Evolutionary conservation across 23 red algal genomes (phyloP), one percentile per base, ranked within the genome.

Genomic region (Gracilaria vermiculophylla): DNA sequence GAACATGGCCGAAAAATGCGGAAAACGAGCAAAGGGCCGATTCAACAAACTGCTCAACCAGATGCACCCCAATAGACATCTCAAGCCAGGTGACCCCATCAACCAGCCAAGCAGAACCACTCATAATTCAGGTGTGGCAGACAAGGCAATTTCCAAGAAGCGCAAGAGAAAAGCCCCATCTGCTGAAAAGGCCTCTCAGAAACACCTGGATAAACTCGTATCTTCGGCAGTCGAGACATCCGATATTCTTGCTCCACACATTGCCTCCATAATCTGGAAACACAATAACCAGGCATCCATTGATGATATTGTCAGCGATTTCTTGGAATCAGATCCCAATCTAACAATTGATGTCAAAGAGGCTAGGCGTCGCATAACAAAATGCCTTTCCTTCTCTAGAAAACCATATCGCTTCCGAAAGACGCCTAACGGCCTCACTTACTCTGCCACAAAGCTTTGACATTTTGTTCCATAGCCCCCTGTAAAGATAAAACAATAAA

Each of bases 91-190:
- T 48, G 78, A 82, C 60, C 78, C 78, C 5, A 82, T 82, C 17
- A 60, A 82, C 14, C 54, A 82, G 41, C 78, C 78, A 35, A 64
- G 4, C 36, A 73, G 47, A 73, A 73, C 67, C 3, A 73, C 67
- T 40, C 67, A 73, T 40, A 64, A 60, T 25, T 64, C 54, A 10
- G 47, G 23, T 24, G 54, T 82, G 35, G 55, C 54, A 7, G 78
- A 82, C 78, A 82, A 82, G 43, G 29, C 78, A 40, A 82, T 82
- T 48, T 82, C 78, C 13, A 82, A 82, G 78, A 82, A 82, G 60
- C 78, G 78, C 36, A 82, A 82, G 55, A 82, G 60, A 82, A 82
- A 82, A 64, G 67, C 67, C 4, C 67, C 67, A 23, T 45, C 67
- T 24, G 36, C 37, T 16, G 67, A 73, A 7, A 42, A 73, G 39